Base-by-base conservation (phyloP, 2,329 filamentous ascomycete species). In the Rhinocladiella similis region DNA sequence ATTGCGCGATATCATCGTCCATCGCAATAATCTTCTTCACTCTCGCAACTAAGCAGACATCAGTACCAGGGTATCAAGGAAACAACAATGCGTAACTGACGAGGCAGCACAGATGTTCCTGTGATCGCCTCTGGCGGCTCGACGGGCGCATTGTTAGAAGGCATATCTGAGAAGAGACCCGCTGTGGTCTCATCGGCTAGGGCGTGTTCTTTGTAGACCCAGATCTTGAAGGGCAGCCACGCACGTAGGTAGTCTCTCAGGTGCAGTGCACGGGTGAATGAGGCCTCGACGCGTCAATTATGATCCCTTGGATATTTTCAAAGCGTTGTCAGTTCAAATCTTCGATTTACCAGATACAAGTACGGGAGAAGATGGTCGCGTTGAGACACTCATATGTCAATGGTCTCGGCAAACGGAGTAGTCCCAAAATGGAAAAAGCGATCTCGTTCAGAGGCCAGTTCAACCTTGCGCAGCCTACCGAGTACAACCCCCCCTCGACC, bases 21-120 rank as follows among this genome's bases (percentile, higher is more conserved):
- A 91, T 83, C 47, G 85, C 83, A 59, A 99, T 90, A 70, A 99
- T 96, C 76, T 96, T 96, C 76, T 97, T 97, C 57, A 99, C 90
- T 67, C 94, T 85, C 16, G 94, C 90, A 54, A 97, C 94, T 97
- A 67, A n/a, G 39, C 45, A 16, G 13, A 47, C 12, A 12, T 41
- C 18, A 16, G 38, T 41, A 13, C 14, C 38, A 41, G 38, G 12
- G 12, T 19, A 41, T 9, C 3, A 9, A 18, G n/a, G 5, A 41
- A n/a, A 41, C n/a, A 25, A 20, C n/a, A 7, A 16, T 18, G 18
- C 18, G 43, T 6, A 47, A 79, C 89, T 74, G 79, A 96, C 93
- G 79, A 7, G 93, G 93, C 29, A 97, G 83, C 64, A 90, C 88
- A 19, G 89, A 89, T 63, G 91, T 87, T 64, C 93, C 93, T 2